A percentile compares a stretch with the other conserved stretches of the same genome.
These are phyloP conservation scores for Nannizziopsis arthrosporioides DNA, from an alignment of 2,329 filamentous ascomycete species.

Conservation along the genomic window DNA sequence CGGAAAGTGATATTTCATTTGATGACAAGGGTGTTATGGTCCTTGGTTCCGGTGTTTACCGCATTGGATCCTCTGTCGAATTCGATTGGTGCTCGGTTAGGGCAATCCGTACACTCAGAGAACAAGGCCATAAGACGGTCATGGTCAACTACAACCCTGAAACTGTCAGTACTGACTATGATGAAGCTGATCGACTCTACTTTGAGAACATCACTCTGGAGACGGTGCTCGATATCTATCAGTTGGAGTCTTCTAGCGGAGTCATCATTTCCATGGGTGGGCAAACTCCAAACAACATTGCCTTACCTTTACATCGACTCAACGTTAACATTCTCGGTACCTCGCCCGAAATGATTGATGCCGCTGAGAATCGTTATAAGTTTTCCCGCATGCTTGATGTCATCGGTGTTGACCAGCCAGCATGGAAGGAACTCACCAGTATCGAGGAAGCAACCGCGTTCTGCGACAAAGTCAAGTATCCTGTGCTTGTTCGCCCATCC, in stretches of 20 bases:
- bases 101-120: conserved; percentile 78
- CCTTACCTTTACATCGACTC: conserved; percentile 71
- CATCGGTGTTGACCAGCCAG: conserved; percentile 89
- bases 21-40: conserved; percentile 93
- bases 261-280: conserved; percentile 94
- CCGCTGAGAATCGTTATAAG: conserved; percentile 94
- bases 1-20: conserved; percentile 71
- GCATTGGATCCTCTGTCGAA: conserved; percentile 94
- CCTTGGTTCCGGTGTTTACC: conserved; percentile 86
- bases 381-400: conserved; percentile 96
- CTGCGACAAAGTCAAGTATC: conserved; percentile 80
- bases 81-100: conserved; percentile 99
- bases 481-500: conserved; percentile 86
- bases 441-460: conserved; percentile 81
- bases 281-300: conserved; percentile 96
- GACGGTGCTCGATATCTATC: conserved; percentile 84
- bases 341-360: conserved; percentile 97
- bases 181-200: conserved; percentile 87
- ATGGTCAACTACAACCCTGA: conserved; percentile 96
- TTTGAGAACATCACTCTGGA: conserved; percentile 93
- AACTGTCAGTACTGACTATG: conserved; percentile 80
- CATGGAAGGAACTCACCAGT: conserved; percentile 95
- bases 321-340: conserved; percentile 91
- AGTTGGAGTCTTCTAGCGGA: conserved; percentile 69
- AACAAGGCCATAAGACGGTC: conserved; percentile 78